A percentile compares a stretch with the other conserved stretches of the same genome.
Evolutionary conservation across 2,329 filamentous ascomycete species (phyloP).

Genomic region (Coniella lustricola): DNA sequence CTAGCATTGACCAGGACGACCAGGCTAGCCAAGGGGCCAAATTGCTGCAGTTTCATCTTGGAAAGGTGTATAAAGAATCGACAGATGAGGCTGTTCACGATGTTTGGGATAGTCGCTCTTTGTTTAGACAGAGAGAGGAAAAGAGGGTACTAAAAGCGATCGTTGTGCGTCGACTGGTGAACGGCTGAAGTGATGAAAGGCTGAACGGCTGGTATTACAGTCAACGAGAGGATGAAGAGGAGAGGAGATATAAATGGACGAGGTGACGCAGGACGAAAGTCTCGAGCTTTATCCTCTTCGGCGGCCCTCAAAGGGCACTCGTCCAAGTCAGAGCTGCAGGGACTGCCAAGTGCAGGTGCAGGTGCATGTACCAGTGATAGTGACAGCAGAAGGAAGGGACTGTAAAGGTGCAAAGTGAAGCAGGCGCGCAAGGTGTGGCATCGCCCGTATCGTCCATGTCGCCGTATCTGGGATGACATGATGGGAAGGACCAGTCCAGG

Average conservation of each 20-base stretch:
- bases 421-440: neutral
- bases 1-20: conserved; percentile 12
- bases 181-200: conserved; percentile 7
- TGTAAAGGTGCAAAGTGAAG: neutral
- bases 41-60: conserved; percentile 19
- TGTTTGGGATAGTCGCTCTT: neutral
- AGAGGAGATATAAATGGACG: neutral
- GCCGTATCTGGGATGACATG: too few relatives aligned
- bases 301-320: neutral
- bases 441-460: too few relatives aligned
- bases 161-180: conserved; percentile 2
- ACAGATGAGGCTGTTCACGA: too few relatives aligned
- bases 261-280: conserved; percentile 1
- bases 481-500: too few relatives aligned
- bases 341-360: neutral
- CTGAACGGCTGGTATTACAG: conserved; percentile 7
- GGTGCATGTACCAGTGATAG: neutral
- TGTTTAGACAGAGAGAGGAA: too few relatives aligned
- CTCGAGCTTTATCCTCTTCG: conserved; percentile 9
- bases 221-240: neutral
- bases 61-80: neutral
- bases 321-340: neutral
- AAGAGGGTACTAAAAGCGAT: too few relatives aligned
- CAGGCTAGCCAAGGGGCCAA: conserved; percentile 12
- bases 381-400: neutral